Evolutionary conservation across 352 stramenopile species (phyloP), one percentile per base, ranked within the genome.

Genomic region (Phytophthora chlamydospora): DNA sequence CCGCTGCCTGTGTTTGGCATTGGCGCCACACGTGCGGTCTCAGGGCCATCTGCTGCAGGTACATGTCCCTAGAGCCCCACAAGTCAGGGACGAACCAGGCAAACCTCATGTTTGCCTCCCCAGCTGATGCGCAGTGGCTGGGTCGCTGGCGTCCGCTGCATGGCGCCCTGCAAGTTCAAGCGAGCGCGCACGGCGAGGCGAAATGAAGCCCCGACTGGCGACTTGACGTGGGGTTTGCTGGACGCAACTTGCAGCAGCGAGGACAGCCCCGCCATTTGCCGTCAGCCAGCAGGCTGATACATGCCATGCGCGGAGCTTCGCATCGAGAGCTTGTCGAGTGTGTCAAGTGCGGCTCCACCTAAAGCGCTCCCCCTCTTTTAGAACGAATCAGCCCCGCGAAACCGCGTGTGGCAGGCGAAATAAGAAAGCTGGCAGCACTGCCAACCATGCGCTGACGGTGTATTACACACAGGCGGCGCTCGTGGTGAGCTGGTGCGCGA

Each of bases 401-500:
- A 48, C 40, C 27, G 39, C 33, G 42, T 42, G 34, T n/a, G 47
- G 29, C 3, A 19, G n/a, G 47, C 6, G 17, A 58, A 58, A 50
- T 43, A 52, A 50, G 34, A 58, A 60, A 38, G 11, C 13, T 13
- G 19, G 19, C n/a, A 21, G 4, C 24, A 35, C 35, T 21, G 34
- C 27, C 19, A 34, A 14, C 54, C 48, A 71, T 54, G 51, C 41
- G 40, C 61, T 68, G 10, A 21, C 36, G 52, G 32, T 63, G 57
- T 33, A 43, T 76, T 73, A 72, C 58, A 60, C 44, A 72, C 51
- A 21, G 13, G 39, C 10, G 52, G 54, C 49, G 19, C 51, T 69
- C 61, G 46, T 69, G 53, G 61, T 69, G 53, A 62, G 57, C 38
- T 63, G 46, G 52, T 38, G 34, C 42, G 62, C 57, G 49, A 71